A percentile compares a stretch with the other conserved stretches of the same genome.
phyloP scores from a whole-genome alignment of 805 yeast species.

The Saccharomycopsis amapae region DNA sequence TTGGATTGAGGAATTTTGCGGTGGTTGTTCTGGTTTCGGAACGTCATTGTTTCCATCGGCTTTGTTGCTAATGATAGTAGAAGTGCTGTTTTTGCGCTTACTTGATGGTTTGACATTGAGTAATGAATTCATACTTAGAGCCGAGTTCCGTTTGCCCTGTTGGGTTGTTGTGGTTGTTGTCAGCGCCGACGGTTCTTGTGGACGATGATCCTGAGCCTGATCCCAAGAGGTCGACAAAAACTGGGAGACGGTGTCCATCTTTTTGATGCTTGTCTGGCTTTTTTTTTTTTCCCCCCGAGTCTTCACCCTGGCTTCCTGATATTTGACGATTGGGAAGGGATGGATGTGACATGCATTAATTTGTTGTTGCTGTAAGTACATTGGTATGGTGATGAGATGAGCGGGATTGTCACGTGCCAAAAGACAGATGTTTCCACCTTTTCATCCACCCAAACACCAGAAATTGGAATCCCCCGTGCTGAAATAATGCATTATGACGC shows the following conservation, averaged over 20 bases:
- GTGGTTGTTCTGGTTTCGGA: background rate
- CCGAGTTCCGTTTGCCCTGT: background rate
- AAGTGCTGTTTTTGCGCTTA: background rate
- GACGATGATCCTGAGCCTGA: background rate
- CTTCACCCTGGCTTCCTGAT: too few species aligned
- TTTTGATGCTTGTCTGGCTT: background rate
- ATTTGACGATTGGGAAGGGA: too few species aligned
- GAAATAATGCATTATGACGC: too few species aligned
- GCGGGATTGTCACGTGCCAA: too few species aligned
- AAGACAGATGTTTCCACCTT: too few species aligned
- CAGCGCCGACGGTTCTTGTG: background rate
- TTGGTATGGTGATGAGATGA: too few species aligned
- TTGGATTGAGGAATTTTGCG: background rate
- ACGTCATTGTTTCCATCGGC: background rate
- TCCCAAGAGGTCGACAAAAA: conserved; percentile 13
- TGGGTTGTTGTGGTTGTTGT: background rate
- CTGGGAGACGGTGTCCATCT: conserved; percentile 17
- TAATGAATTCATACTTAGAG: background rate
- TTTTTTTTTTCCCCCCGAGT: background rate
- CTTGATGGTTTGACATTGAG: background rate
- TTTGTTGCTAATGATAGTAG: background rate
- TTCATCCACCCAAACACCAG: too few species aligned
- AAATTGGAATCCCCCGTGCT: too few species aligned
- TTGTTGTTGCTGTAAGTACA: too few species aligned
- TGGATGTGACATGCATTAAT: too few species aligned